Base-by-base conservation (phyloP, 2,329 filamentous ascomycete species). In the Hawksworthiomyces lignivorus region DNA sequence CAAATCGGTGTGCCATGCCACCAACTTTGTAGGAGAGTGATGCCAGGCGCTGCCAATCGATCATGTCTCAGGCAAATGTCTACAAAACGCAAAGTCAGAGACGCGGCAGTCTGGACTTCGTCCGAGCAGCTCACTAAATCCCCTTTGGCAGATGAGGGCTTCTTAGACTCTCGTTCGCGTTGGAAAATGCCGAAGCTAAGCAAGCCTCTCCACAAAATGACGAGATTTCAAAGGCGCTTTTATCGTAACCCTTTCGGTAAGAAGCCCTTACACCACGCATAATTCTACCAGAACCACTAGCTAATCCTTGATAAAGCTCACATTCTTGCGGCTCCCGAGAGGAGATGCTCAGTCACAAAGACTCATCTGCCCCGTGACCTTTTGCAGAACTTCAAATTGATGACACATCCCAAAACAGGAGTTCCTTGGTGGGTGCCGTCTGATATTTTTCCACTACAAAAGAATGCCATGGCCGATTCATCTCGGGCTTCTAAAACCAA, bases 181-280 rank as follows among this genome's bases (percentile, higher is more conserved):
- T 70, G 62, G 46, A 67, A 59, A 32, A 68, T 67, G 44, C 27
- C 54, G 33, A 56, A 60, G 17, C 54, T 56, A 6, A 50, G 59
- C 18, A 58, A 64, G 20, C 62, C 63, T 0, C 21, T 29, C 4
- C 30, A 49, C 24, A 49, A 50, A 4, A 48, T 36, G 24, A 54
- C 46, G 27, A 54, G 53, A 3, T 75, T 86, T 45, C 75, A 81
- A 53, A 67, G 65, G 43, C 71, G 75, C 45, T 62, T 87, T 2
- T 64, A 63, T 22, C 67, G 68, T 28, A 88, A 84, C 49, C 68
- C 80, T 3, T 87, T 75, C 50, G 83, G 80, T 83, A 63, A 22
- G 63, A 40, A 19, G 19, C 4, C 5, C 3, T n/a, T 7, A 15
- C 15, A 7, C 15, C 5, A 14, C 7, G 7, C 28, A 8, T 7